Base-by-base conservation (phyloP, 2,329 filamentous ascomycete species). In the Penicillium sp. region DNA sequence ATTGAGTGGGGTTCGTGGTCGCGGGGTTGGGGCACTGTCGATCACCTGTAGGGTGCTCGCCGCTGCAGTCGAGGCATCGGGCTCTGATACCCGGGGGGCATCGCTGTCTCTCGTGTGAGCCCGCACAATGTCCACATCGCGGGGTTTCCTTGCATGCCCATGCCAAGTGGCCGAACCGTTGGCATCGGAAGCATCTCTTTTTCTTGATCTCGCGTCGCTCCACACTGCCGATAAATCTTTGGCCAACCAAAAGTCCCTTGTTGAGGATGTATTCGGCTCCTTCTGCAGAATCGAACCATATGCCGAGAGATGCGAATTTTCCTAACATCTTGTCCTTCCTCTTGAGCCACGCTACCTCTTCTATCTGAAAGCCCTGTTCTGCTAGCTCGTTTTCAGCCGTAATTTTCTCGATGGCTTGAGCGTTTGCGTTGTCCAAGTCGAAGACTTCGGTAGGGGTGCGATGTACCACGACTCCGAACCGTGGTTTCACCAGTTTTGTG, bases 321-420 rank as follows among this genome's bases (percentile, higher is more conserved):
- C 67, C 68, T 8, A 74, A 24, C 1, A 44, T 33, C 15, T 63
- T 69, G 57, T 71, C 73, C 44, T 54, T 71, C 54, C 59, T 67
- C 62, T 72, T 73, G 3, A 72, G 57, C 70, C 64, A 74, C 40
- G 67, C 65, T 12, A 72, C 56, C 4, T 74, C 68, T 26, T 70
- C 60, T 51, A 75, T 70, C 17, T 58, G 38, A 55, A 68, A 70
- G 7, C 61, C 61, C 30, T 64, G 59, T 28, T 38, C 50, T 5
- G 8, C 5, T 4, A 53, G 17, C 9, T 58, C 40, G 24, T 68
- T 71, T 33, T 70, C 63, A 35, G 64, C 56, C 24, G 64, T 65
- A 28, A 70, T 65, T 24, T 42, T 69, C 64, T 51, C 68, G 3
- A 44, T n/a, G 0, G 37, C 37, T 13, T n/a, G 0, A 1, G 24